A percentile compares a stretch with the other conserved stretches of the same genome.
Conservation (phyloP, 2,329 filamentous ascomycete species). For the Sclerotinia glacialis region DNA sequence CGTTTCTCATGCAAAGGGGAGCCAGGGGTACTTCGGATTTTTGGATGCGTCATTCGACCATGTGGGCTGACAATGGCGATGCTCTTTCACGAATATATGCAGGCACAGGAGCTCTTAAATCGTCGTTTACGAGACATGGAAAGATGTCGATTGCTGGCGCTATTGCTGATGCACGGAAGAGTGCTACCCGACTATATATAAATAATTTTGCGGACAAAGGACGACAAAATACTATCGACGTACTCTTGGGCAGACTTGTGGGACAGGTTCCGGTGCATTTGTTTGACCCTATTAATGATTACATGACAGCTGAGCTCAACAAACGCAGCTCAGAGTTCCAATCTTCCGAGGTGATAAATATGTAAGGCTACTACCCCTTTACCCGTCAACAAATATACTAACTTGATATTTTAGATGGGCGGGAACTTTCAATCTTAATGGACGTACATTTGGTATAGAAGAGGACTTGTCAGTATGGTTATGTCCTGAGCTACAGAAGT, state of each 20-base stretch:
- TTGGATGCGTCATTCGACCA: slow-evolving; percentile 84
- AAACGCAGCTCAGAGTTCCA: slow-evolving; percentile 71
- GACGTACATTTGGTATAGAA: slow-evolving; percentile 71
- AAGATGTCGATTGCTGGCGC: slow-evolving; percentile 95
- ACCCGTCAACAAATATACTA: not conserved
- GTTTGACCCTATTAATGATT: slow-evolving; percentile 93
- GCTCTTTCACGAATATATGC: slow-evolving; percentile 93
- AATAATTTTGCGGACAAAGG: slow-evolving; percentile 97
- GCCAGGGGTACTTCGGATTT: slow-evolving; percentile 74
- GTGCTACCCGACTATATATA: slow-evolving; percentile 88
- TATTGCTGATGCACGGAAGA: slow-evolving; percentile 93
- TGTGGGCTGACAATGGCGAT: slow-evolving; percentile 98
- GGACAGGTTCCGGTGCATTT: slow-evolving; percentile 79
- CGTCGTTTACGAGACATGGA: slow-evolving; percentile 87
- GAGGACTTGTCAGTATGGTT: slow-evolving; percentile 85
- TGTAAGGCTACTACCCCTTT: slow-evolving; percentile 42
- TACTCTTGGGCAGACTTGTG: slow-evolving; percentile 80
- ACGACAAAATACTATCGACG: slow-evolving; percentile 90
- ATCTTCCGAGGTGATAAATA: slow-evolving; percentile 67
- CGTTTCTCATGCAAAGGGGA: slow-evolving; percentile 72
- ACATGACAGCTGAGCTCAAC: slow-evolving; percentile 72
- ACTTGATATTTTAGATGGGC: slow-evolving; percentile 46
- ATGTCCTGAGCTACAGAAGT: slow-evolving; percentile 60
- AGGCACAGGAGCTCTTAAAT: slow-evolving; percentile 91
- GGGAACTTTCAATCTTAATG: slow-evolving; percentile 94